These are phyloP conservation scores for Abrus pulchellus DNA, from an alignment of 306 rosid species.

Conservation along the genomic window DNA sequence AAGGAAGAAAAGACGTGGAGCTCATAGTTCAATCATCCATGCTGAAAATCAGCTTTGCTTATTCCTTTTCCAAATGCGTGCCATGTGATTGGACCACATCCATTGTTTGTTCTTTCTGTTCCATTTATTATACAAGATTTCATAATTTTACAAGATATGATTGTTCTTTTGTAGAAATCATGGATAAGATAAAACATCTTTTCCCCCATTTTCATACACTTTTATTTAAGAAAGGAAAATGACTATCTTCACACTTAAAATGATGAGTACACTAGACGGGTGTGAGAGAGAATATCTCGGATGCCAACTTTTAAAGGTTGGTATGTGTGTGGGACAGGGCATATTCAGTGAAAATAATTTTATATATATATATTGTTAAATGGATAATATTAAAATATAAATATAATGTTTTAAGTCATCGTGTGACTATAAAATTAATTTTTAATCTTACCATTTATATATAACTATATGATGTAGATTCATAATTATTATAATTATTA, in stretches of 20 bases:
- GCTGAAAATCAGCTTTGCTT: conserved; percentile 48
- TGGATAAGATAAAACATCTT: not conserved
- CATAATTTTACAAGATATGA: not conserved
- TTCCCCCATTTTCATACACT: not conserved
- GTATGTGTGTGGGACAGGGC: too few relatives aligned
- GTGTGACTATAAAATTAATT: too few relatives aligned
- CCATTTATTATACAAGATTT: not conserved
- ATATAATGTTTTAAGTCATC: too few relatives aligned
- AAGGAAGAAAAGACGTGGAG: conserved; percentile 1
- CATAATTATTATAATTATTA: too few relatives aligned
- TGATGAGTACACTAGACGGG: not conserved
- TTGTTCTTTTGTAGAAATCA: not conserved
- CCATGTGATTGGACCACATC: conserved; percentile 47
- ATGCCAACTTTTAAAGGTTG: too few relatives aligned
- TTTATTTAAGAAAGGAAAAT: conserved; percentile 1
- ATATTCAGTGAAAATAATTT: too few relatives aligned
- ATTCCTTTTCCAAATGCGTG: conserved; percentile 51
- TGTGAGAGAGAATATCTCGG: not conserved
- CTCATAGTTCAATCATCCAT: conserved; percentile 26
- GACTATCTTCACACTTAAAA: not conserved
- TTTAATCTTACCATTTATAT: too few relatives aligned
- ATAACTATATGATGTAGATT: too few relatives aligned
- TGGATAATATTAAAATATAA: too few relatives aligned
- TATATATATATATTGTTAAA: too few relatives aligned
- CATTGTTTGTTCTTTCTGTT: conserved; percentile 35